Evolutionary conservation across 495 filamentous ascomycete genomes (phyloP), one percentile per base, ranked within the genome.

Genomic region (Aspergillus egyptiacus): DNA sequence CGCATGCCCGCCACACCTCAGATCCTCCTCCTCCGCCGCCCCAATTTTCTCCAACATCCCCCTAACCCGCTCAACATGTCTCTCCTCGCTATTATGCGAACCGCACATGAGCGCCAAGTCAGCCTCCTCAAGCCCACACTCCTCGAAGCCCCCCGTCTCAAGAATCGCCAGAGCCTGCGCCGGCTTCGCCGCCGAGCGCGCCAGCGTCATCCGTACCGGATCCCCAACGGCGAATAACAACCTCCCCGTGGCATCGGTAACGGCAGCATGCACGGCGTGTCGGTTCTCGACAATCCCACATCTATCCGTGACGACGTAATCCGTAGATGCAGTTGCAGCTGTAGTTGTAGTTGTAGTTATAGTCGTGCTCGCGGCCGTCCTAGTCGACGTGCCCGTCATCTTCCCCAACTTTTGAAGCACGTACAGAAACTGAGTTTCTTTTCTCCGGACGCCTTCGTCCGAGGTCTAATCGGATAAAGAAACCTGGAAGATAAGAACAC

Each of bases 71-170:
- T 46, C 14, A 23, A 71, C 50, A 22, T 71, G 70, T 20, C 51
- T 44, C 1, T 68, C 62, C 54, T 75, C 68, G 45, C 69, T 70
- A 46, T 49, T 73, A 51, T 73, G 65, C n/a, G 70, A 72, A 6
- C 69, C 65, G 34, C 69, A 72, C 59, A 73, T 70, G 8, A 72
- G 51, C 0, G 69, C 70, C 2, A 73, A 43, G 11, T 73, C 69
- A 3, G 50, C 64, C 4, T 65, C 58, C 34, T 71, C 63, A 22
- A 72, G 58, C 9, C 46, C 46, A 47, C 62, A 69, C 20, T 57
- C 46, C 2, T 69, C 56, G 22, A 61, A 42, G 6, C 52, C 60
- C 2, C 65, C 63, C 2, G 61, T 66, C 40, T 68, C 59, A 0
- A 68, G 22, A 22, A 72, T 61, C 7, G 65, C 63, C 2, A 70